Percentiles rank a stretch among this genome's conserved stretches.
Evolutionary conservation across 2,329 filamentous ascomycete genomes (phyloP).

Genomic region (Penicillium sumatraense): DNA sequence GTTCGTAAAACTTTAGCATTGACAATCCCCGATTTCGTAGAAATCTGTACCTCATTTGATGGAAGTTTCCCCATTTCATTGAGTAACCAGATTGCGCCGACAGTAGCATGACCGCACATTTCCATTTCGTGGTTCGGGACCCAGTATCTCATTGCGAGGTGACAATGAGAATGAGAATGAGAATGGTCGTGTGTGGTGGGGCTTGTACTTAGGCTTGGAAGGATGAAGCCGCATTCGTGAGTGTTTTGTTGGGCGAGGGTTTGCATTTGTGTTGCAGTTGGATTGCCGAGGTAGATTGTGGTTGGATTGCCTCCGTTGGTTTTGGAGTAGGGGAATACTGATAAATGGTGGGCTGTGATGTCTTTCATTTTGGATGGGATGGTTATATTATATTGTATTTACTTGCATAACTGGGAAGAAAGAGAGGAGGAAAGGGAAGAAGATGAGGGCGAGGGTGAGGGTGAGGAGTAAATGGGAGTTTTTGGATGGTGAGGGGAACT

Average conservation of each 20-base stretch:
- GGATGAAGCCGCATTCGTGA: constrained; percentile 14
- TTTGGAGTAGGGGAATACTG: constrained; percentile 11
- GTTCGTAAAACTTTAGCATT: neutral
- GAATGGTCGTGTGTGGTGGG: neutral
- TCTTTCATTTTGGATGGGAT: constrained; percentile 1
- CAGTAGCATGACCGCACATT: constrained; percentile 18
- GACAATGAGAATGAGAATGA: neutral
- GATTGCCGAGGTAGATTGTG: constrained; percentile 10
- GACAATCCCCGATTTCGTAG: neutral
- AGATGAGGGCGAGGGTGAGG: neutral
- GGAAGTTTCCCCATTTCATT: constrained; percentile 2
- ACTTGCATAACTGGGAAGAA: neutral
- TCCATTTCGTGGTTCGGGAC: constrained; percentile 19
- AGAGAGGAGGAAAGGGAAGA: no score
- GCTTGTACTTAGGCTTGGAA: neutral
- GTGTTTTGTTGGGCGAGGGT: neutral
- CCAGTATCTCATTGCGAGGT: constrained; percentile 12
- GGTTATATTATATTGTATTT: neutral
- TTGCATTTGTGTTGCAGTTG: constrained; percentile 5
- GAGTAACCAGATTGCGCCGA: constrained; percentile 18
- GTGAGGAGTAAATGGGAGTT: neutral
- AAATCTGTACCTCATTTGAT: neutral
- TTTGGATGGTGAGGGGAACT: neutral
- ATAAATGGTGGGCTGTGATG: neutral
- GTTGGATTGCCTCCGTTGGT: constrained; percentile 10